Evolutionary conservation across 768 basidiomycete species (phyloP).

Genomic region (Pulveroboletus frians): DNA sequence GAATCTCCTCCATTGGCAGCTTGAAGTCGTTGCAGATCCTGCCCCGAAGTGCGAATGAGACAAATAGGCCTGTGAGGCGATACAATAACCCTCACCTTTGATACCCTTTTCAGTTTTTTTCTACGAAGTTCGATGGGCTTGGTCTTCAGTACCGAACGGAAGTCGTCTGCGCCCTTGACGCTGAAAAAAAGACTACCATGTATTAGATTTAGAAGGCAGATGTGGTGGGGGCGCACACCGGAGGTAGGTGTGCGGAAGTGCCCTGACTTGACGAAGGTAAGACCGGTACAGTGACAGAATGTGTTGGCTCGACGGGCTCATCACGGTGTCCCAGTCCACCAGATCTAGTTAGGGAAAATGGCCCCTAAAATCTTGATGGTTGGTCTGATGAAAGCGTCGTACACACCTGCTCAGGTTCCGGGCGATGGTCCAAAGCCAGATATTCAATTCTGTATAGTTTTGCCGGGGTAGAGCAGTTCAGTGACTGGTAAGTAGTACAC

Average conservation of each 20-base stretch:
- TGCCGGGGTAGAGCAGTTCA: neutral
- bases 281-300: conserved; percentile 35
- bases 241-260: conserved; percentile 44
- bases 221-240: conserved; percentile 30
- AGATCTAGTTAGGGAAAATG: neutral
- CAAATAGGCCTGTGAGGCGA: neutral
- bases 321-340: neutral
- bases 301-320: conserved; percentile 4
- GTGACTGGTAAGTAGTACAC: neutral
- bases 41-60: neutral
- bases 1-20: conserved; percentile 48
- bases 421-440: neutral
- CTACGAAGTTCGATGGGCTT: conserved; percentile 27
- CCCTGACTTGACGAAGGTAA: conserved; percentile 37
- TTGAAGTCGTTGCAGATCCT: conserved; percentile 53
- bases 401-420: no score
- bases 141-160: conserved; percentile 42
- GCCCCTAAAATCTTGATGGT: neutral
- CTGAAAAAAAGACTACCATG: conserved; percentile 56
- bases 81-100: conserved; percentile 38
- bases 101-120: conserved; percentile 45
- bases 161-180: conserved; percentile 53
- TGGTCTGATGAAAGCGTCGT: neutral
- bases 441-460: neutral
- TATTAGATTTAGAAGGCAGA: neutral